Evolutionary conservation across 2,329 filamentous ascomycete species (phyloP).

Genomic region (Xylaria sp.): DNA sequence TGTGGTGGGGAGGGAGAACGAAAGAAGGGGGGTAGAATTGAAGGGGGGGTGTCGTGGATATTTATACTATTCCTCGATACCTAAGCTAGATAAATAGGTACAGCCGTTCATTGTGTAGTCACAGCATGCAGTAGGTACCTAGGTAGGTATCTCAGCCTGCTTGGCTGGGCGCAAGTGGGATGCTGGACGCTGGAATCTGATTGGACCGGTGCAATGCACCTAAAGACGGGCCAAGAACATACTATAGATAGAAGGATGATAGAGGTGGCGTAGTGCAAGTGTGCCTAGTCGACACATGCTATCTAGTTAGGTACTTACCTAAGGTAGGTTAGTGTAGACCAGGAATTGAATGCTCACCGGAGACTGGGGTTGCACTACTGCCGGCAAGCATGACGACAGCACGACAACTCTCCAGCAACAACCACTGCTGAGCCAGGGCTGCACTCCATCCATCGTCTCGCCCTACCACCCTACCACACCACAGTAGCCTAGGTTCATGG

Average conservation of each 20-base stretch:
- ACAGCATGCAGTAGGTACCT: background rate
- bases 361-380: conserved; percentile 31
- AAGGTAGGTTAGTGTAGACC: background rate
- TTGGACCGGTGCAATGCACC: conserved; percentile 19
- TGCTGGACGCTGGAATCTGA: conserved; percentile 2
- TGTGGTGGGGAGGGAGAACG: conserved; percentile 64
- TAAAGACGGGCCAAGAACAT: conserved; percentile 7
- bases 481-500: background rate
- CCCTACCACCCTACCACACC: conserved; percentile 8
- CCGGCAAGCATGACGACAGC: conserved; percentile 28
- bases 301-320: background rate
- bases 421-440: background rate
- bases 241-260: background rate
- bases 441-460: background rate
- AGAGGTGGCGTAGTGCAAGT: background rate
- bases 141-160: conserved; percentile 30
- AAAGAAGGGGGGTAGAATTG: conserved; percentile 54
- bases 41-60: conserved; percentile 51
- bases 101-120: background rate
- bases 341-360: conserved; percentile 18
- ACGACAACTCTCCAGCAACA: conserved; percentile 1
- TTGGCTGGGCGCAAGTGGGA: conserved; percentile 26
- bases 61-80: conserved; percentile 48
- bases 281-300: background rate
- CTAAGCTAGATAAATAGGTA: background rate